Evolutionary conservation across 441 rosid genomes (phyloP).

Genomic region (Adansonia rubrostipa): DNA sequence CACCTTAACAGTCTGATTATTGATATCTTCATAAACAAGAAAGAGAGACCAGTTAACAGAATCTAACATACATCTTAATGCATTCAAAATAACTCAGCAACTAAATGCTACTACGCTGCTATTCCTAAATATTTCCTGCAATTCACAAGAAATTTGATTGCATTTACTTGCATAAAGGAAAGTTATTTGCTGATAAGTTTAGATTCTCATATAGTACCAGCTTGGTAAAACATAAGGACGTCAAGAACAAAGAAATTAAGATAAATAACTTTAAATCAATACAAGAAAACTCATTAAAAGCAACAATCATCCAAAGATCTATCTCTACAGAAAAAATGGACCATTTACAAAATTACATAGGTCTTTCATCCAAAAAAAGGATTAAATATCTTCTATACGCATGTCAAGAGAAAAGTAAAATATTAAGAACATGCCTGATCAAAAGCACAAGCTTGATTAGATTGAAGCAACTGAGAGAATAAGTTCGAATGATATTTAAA

Average conservation of each 20-base stretch:
- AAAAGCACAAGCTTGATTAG: background rate
- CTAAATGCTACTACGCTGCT: background rate
- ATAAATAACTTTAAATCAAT: background rate
- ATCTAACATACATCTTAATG: constrained; percentile 13
- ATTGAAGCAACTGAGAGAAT: background rate
- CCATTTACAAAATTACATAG: constrained; percentile 1
- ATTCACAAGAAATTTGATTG: constrained; percentile 14
- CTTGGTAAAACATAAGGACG: background rate
- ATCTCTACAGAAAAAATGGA: background rate
- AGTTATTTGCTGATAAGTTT: background rate
- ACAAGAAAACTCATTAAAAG: constrained; percentile 15
- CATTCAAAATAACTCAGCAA: background rate
- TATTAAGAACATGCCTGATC: background rate
- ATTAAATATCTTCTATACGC: background rate
- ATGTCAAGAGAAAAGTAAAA: background rate
- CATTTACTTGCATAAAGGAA: constrained; percentile 9
- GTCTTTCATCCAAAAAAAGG: constrained; percentile 9
- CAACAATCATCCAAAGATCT: background rate
- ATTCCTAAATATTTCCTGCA: constrained; percentile 14
- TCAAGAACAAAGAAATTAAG: constrained; percentile 6
- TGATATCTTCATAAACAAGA: constrained; percentile 17
- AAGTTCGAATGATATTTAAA: background rate
- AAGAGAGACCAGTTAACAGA: background rate
- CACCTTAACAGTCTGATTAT: background rate
- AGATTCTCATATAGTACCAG: background rate